These are phyloP conservation scores for Litchi chinensis DNA, from an alignment of 345 rosid species.

Conservation along the genomic window DNA sequence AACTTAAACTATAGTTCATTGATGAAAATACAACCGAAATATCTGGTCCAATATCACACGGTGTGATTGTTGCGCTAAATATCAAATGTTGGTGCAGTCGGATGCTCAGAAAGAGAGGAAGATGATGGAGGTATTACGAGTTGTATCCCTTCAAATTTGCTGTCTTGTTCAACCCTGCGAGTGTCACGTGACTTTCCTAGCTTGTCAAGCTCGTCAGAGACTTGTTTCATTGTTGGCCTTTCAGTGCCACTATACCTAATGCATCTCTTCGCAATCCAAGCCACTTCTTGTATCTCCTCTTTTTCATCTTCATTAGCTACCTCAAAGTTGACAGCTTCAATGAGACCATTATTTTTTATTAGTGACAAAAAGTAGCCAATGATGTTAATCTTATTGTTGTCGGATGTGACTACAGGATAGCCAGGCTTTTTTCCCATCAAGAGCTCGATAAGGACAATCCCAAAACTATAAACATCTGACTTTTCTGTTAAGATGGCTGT, in stretches of 20 bases:
- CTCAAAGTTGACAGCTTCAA: neutral
- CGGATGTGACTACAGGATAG: neutral
- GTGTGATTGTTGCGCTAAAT: neutral
- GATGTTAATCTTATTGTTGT: neutral
- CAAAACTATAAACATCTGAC: constrained; percentile 30
- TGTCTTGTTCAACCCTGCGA: neutral
- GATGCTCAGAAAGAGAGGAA: neutral
- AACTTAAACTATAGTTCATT: too few relatives aligned
- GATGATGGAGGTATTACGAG: neutral
- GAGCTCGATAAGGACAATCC: constrained; percentile 29
- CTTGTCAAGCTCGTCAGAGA: constrained; percentile 15
- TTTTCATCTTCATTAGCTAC: constrained; percentile 5
- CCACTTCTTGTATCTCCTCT: constrained; percentile 29
- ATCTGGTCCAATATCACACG: neutral
- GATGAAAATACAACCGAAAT: too few relatives aligned
- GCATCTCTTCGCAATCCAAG: constrained; percentile 23
- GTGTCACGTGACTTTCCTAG: neutral
- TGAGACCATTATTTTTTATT: neutral
- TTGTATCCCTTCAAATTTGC: neutral
- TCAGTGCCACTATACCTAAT: neutral
- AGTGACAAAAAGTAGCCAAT: constrained; percentile 26
- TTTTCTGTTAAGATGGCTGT: constrained; percentile 28
- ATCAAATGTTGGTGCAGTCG: neutral
- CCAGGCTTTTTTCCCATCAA: constrained; percentile 32
- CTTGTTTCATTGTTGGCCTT: constrained; percentile 22